phyloP scores from a whole-genome alignment of 257 asterid genomes.

The Solanum peruvianum region DNA sequence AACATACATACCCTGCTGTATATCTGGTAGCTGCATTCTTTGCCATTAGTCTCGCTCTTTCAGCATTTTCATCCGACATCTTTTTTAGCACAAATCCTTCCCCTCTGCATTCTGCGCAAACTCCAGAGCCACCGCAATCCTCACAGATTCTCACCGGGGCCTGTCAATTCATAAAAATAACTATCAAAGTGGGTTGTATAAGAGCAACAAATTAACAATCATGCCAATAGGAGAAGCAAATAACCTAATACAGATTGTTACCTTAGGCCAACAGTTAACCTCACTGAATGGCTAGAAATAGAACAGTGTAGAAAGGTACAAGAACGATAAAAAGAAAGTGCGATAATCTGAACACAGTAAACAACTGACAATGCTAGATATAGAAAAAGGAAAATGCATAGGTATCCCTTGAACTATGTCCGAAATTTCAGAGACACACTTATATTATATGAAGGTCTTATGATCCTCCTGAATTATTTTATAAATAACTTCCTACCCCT shows the following conservation, averaged over 20 bases:
- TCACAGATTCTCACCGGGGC: slow-evolving; percentile 39
- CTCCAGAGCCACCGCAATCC: slow-evolving; percentile 73
- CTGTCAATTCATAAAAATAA: slow-evolving; percentile 21
- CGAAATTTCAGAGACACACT: accelerated
- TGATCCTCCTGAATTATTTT: too few species aligned
- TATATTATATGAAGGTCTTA: too few species aligned
- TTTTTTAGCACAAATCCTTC: slow-evolving; percentile 79
- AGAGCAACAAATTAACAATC: background rate
- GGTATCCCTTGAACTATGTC: accelerated
- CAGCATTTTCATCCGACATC: slow-evolving; percentile 57
- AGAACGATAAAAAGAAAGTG: background rate
- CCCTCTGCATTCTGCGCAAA: slow-evolving; percentile 83
- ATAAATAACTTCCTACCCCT: accelerated
- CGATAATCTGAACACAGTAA: too few species aligned
- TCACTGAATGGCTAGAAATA: background rate
- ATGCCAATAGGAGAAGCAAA: background rate
- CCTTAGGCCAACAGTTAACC: background rate
- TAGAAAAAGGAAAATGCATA: too few species aligned
- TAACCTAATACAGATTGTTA: background rate
- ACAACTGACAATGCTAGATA: background rate
- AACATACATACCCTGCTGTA: slow-evolving; percentile 62
- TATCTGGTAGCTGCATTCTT: slow-evolving; percentile 75
- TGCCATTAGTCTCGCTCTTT: slow-evolving; percentile 61
- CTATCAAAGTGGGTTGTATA: background rate
- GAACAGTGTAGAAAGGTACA: background rate